Evolutionary conservation across 2,329 filamentous ascomycete genomes (phyloP), one percentile per base, ranked within the genome.

Genomic region (Berkeleyomyces basicola): DNA sequence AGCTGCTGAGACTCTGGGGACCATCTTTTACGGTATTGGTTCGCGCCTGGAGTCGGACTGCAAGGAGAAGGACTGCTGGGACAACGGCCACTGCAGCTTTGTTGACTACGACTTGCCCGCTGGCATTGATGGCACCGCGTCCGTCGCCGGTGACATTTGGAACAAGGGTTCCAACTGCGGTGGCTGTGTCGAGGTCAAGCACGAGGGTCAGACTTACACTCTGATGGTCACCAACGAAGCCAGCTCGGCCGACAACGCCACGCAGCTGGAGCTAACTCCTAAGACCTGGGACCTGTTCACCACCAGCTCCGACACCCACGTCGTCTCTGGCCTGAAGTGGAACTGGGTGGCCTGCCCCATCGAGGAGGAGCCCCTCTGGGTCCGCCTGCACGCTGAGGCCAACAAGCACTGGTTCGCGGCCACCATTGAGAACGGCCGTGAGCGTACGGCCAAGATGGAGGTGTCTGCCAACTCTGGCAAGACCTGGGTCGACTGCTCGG

Each of bases 321-420:
- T 60, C 7, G 33, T 55, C 3, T 11, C 39, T 39, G 55, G 44
- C 43, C 42, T 62, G 44, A 58, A 61, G 57, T 64, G 59, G 63
- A 61, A 55, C 58, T 64, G 64, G 57, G 58, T 60, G 3, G 43
- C 59, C 11, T 66, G 64, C 60, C 61, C 62, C 43, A 61, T 66
- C 14, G 53, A 59, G 33, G 42, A 57, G 31, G 63, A 66, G 33
- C 66, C 66, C 0, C 53, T 67, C 4, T 65, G 63, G 59, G 63
- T 67, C 14, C 66, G 65, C 47, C 65, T 67, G 47, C 66, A 67
- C 59, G 47, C 55, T 44, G 66, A 65, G 49, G 58, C 66, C 10
- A 66, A 62, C 40, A 59, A 65, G 61, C 66, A 63, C 55, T 66
- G 66, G 66, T 67, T 67, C 36, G 66, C 66, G 4, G 62, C 63